Conservation (phyloP, 2,329 filamentous ascomycete species). For the Diaporthe ampelina region DNA sequence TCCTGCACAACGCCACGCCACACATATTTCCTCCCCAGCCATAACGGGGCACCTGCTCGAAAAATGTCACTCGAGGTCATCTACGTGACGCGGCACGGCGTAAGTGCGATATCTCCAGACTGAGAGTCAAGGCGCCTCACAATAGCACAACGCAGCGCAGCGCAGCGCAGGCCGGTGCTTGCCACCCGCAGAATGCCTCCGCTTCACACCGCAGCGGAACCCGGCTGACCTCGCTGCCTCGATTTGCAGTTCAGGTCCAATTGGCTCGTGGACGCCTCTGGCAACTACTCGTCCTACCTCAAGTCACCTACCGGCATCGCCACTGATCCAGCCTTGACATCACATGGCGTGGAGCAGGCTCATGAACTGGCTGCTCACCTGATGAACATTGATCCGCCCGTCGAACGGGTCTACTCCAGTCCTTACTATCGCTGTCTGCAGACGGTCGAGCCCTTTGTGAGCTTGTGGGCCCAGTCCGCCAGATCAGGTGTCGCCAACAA, state of each 20-base stretch:
- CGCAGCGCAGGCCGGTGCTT: constrained; percentile 2
- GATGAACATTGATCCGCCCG: constrained; percentile 71
- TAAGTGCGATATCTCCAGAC: constrained; percentile 59
- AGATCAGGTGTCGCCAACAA: constrained; percentile 43
- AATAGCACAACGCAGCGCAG: neutral
- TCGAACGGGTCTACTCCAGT: constrained; percentile 85
- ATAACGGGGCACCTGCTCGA: neutral
- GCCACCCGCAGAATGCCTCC: constrained; percentile 20
- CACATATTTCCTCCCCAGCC: neutral
- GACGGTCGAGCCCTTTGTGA: constrained; percentile 80
- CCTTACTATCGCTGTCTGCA: constrained; percentile 91
- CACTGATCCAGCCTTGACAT: constrained; percentile 88
- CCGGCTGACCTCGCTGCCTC: constrained; percentile 36
- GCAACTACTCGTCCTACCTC: constrained; percentile 80
- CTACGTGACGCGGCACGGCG: constrained; percentile 81
- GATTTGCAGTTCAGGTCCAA: constrained; percentile 83
- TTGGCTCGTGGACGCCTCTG: constrained; percentile 86
- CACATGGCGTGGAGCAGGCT: constrained; percentile 88
- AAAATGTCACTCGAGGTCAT: constrained; percentile 78
- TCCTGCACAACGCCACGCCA: neutral
- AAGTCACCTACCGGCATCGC: constrained; percentile 89
- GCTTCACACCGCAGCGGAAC: constrained; percentile 7
- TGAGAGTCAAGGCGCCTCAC: neutral
- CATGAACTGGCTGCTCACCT: constrained; percentile 80
- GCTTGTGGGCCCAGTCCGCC: constrained; percentile 51